These are phyloP conservation scores for Wallacemonas sp. DNA, from an alignment of 208 protist genomes.

Conservation along the genomic window DNA sequence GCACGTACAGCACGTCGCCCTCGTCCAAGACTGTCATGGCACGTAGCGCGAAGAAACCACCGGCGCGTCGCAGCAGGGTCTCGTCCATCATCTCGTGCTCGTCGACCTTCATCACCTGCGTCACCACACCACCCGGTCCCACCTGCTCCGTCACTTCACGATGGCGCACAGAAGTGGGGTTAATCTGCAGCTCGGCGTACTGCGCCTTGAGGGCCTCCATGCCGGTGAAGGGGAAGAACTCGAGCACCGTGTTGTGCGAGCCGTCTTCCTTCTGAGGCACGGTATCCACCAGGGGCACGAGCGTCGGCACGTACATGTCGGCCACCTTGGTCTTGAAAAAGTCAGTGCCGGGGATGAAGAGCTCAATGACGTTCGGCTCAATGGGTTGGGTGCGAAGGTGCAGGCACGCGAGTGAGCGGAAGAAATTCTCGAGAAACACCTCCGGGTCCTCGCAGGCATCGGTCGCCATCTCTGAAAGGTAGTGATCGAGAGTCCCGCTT, in stretches of 20 bases:
- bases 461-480: conserved; percentile 82
- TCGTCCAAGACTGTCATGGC: conserved; percentile 60
- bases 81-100: conserved; percentile 47
- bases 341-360: conserved; percentile 74
- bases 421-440: conserved; percentile 80
- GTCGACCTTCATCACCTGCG: conserved; percentile 30
- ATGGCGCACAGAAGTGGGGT: conserved; percentile 32
- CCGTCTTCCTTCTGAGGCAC: conserved; percentile 81
- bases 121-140: conserved; percentile 1
- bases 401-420: conserved; percentile 67
- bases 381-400: conserved; percentile 78
- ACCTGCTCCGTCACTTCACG: conserved; percentile 22
- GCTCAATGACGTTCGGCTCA: conserved; percentile 58
- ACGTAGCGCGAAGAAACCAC: conserved; percentile 85
- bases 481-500: conserved; percentile 70
- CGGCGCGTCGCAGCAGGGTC: conserved; percentile 22
- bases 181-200: conserved; percentile 52
- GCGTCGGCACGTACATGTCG: conserved; percentile 86
- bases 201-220: conserved; percentile 39
- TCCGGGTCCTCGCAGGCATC: conserved; percentile 88
- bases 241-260: conserved; percentile 72
- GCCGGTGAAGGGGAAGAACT: conserved; percentile 70
- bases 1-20: conserved; percentile 76
- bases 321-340: conserved; percentile 85
- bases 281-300: conserved; percentile 82